Conservation (phyloP, 306 rosid species). For the Ormosia emarginata region DNA sequence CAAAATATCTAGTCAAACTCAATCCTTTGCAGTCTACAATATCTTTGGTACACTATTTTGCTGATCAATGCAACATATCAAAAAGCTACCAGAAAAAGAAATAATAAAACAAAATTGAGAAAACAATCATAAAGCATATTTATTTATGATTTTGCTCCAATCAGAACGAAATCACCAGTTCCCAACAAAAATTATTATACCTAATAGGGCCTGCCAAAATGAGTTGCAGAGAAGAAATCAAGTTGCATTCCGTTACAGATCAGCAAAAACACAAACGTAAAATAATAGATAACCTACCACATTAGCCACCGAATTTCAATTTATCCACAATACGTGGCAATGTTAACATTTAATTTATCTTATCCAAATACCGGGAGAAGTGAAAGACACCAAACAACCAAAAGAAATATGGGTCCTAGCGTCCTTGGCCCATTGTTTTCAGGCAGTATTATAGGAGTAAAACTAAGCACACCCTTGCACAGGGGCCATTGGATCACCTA, state of each 20-base stretch:
- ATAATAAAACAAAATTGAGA: neutral
- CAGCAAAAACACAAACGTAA: neutral
- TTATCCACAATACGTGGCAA: neutral
- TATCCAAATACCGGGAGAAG: conserved; percentile 33
- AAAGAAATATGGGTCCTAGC: neutral
- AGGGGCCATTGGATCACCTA: neutral
- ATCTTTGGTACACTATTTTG: neutral
- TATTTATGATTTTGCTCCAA: neutral
- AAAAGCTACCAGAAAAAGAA: neutral
- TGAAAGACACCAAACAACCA: conserved; percentile 24
- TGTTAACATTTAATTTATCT: neutral
- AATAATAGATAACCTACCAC: conserved; percentile 17
- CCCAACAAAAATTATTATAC: neutral
- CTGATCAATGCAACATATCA: neutral
- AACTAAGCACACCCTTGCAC: neutral
- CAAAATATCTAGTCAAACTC: neutral
- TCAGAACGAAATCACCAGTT: neutral
- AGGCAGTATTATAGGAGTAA: neutral
- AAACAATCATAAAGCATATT: neutral
- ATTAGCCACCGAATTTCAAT: conserved; percentile 3
- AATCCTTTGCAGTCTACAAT: neutral
- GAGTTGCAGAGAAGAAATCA: conserved; percentile 17
- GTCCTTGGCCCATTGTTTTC: neutral
- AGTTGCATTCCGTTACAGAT: neutral
- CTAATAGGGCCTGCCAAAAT: conserved; percentile 11